A percentile compares a stretch with the other conserved stretches of the same genome.
These are phyloP conservation scores for Setomelanomma holmii DNA, from an alignment of 2,329 filamentous ascomycete genomes.

Conservation along the genomic window DNA sequence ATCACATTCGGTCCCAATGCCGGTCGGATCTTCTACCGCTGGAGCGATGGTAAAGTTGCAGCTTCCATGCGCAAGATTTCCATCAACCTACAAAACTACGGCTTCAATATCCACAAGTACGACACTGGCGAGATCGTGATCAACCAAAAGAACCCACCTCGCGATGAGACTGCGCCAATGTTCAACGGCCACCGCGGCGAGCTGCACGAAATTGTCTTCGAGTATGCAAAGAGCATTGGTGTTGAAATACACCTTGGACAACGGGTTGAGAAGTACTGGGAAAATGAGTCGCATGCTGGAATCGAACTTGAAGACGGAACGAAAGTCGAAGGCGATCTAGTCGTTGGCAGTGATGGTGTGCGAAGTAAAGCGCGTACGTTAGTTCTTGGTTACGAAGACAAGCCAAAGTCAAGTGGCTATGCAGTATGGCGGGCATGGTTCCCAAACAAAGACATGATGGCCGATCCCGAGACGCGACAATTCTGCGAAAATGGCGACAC, in stretches of 20 bases:
- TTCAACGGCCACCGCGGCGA: slow-evolving; percentile 69
- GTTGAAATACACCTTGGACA: slow-evolving; percentile 64
- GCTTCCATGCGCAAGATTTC: slow-evolving; percentile 58
- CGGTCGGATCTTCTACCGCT: slow-evolving; percentile 67
- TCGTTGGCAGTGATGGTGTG: slow-evolving; percentile 62
- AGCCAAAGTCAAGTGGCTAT: slow-evolving; percentile 61
- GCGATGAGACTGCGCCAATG: slow-evolving; percentile 58
- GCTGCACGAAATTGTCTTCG: slow-evolving; percentile 65
- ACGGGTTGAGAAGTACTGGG: slow-evolving; percentile 62
- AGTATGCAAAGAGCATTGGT: slow-evolving; percentile 62
- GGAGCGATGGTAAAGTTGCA: slow-evolving; percentile 59
- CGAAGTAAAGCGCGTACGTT: slow-evolving; percentile 59
- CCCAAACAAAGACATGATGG: slow-evolving; percentile 46
- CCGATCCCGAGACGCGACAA: slow-evolving; percentile 46
- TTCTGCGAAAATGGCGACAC: slow-evolving; percentile 49
- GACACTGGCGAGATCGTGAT: slow-evolving; percentile 65
- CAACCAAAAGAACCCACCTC: slow-evolving; percentile 59
- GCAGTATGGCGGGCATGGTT: slow-evolving; percentile 61
- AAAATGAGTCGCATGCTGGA: slow-evolving; percentile 59
- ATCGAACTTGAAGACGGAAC: slow-evolving; percentile 60
- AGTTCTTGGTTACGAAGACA: slow-evolving; percentile 61
- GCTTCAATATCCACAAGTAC: slow-evolving; percentile 69
- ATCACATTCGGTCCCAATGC: slow-evolving; percentile 68
- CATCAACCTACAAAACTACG: slow-evolving; percentile 61
- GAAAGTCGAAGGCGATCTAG: slow-evolving; percentile 56